Evolutionary conservation across 164 flowering plant species (phyloP), one percentile per base, ranked within the genome.

Genomic region (Piper betle): DNA sequence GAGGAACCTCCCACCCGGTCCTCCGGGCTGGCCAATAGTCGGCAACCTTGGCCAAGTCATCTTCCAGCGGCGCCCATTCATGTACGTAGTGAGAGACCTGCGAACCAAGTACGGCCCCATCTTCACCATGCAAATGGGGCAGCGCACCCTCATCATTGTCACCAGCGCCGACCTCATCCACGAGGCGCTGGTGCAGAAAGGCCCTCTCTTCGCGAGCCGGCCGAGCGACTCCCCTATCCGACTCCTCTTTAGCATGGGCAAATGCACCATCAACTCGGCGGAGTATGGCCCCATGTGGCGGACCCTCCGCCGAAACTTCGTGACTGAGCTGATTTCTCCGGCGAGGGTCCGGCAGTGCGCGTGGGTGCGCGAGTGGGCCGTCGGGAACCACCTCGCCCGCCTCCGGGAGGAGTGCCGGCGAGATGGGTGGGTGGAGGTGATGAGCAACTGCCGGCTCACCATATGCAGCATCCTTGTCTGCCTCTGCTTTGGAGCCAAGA

Each of bases 41-140:
- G 97, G 97, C 19, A 89, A 92, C 74, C 75, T 92, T 0, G n/a
- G 75, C 39, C 96, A 87, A 61, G 86, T 92, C 62, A 48, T 82
- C 61, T 81, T 84, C 74, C 84, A 85, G 60, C 72, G 77, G 10
- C 81, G 87, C 5, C 82, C 76, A 2, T 89, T 85, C 85, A 81
- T 85, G 64, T 83, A 71, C 65, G 62, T 86, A 0, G 81, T 84
- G 2, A 80, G 88, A 4, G 96, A 87, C 64, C 66, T 89, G 41
- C 82, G 88, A 11, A 25, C 55, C 39, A 80, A 77, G 40, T 84
- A 87, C 43, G 96, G 96, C 0, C 95, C 96, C 0, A 86, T 89
- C 57, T 92, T 92, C 80, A 89, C 91, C 74, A 74, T 92, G 86
- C 82, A 87, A 60, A 88, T 91, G 92, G 96, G 96, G 2, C 89